phyloP scores from a whole-genome alignment of 768 basidiomycete genomes.

The Hemileccinum impolitum region DNA sequence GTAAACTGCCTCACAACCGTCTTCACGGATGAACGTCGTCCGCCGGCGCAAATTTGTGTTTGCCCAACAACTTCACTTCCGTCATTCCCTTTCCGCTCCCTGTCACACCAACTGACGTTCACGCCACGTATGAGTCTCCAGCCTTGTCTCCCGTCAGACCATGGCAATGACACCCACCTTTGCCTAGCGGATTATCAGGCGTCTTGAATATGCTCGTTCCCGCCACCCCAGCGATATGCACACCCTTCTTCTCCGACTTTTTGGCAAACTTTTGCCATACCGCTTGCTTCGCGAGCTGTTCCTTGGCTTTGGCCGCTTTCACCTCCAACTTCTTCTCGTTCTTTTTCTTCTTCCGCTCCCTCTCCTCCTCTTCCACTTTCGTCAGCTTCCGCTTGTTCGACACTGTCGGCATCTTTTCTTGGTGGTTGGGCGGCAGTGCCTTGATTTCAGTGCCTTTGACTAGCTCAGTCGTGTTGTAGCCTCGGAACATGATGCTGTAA shows the following conservation, averaged over 20 bases:
- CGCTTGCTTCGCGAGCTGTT: slow-evolving; percentile 78
- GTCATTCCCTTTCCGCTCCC: slow-evolving; percentile 91
- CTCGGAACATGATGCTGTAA: slow-evolving; percentile 88
- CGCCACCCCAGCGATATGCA: slow-evolving; percentile 82
- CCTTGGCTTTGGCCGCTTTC: slow-evolving; percentile 82
- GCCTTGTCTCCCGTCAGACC: not conserved
- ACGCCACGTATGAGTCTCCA: slow-evolving; percentile 13
- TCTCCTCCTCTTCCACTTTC: slow-evolving; percentile 82
- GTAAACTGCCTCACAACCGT: slow-evolving; percentile 7
- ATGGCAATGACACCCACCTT: slow-evolving; percentile 51
- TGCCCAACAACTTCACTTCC: slow-evolving; percentile 58
- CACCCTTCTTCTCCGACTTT: slow-evolving; percentile 90
- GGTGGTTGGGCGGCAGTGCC: slow-evolving; percentile 57
- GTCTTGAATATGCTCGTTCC: slow-evolving; percentile 95
- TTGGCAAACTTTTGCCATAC: slow-evolving; percentile 96
- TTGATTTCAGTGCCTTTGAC: slow-evolving; percentile 73
- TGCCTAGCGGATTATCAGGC: slow-evolving; percentile 85
- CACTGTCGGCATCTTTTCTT: slow-evolving; percentile 35
- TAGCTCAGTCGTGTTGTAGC: slow-evolving; percentile 88
- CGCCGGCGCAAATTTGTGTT: slow-evolving; percentile 66
- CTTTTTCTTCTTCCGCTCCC: slow-evolving; percentile 89
- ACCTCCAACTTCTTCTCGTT: slow-evolving; percentile 90
- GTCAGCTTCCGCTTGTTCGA: slow-evolving; percentile 74
- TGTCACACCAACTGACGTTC: slow-evolving; percentile 75
- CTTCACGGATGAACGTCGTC: slow-evolving; percentile 42